Base-by-base conservation (phyloP, 768 basidiomycete species). In the Holtermanniella nyarrowii region DNA sequence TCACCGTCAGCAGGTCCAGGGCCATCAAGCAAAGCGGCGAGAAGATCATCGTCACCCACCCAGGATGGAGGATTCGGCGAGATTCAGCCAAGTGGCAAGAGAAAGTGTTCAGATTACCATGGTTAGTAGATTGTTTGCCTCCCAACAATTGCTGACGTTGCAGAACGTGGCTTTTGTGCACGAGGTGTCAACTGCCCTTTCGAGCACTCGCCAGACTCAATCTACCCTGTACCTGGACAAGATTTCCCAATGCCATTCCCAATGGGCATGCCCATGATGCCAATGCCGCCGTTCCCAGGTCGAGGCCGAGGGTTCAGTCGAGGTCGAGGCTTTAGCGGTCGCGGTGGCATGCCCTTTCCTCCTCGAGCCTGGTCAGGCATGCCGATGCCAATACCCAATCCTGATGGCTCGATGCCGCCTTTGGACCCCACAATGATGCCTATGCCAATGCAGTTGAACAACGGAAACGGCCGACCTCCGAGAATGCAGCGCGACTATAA, bases 141-240 rank as follows among this genome's bases (percentile, higher is more conserved):
- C n/a, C n/a, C n/a, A n/a, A 42, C 49, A 52, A 50, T 53, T 55
- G 56, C 48, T 50, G n/a, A 53, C 31, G 24, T 18, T 50, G 42
- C 59, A 96, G 91, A 91, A 66, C 82, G 82, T 53, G 91, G 91
- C 1, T 95, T 83, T 73, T 97, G 91, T 61, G 80, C 86, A 39
- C 81, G 89, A 26, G 91, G 91, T 44, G 82, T 79, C 18, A 78
- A 79, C 54, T 97, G 91, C 77, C 89, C 88, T 66, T 96, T 81
- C 72, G 88, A 86, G 54, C 91, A 97, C 61, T 88, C 86, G 31
- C 86, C 88, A 1, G 87, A 91, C 65, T 85, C 87, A 4, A 69
- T 73, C 43, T 61, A 66, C 24, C 59, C 63, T 5, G 26, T 51
- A 2, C 42, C 54, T 11, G 43, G 49, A 2, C 46, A 42, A 22